Percentiles rank a stretch among this genome's conserved stretches.
Evolutionary conservation across 768 basidiomycete genomes (phyloP).

Genomic region (Cystofilobasidium ferigula): DNA sequence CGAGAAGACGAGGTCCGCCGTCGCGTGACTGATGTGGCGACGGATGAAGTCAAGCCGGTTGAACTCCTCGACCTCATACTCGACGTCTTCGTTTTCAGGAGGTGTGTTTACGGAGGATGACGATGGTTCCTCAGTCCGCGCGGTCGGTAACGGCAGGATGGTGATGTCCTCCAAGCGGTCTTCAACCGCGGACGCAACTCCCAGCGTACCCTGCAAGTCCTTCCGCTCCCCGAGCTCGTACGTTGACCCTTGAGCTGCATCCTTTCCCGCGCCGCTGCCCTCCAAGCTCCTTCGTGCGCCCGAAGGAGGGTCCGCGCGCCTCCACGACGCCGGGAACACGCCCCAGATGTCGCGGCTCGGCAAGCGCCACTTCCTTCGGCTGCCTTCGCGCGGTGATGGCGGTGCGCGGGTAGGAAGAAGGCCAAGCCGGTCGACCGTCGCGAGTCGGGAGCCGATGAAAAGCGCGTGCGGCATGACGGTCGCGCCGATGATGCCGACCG

Average conservation of each 20-base stretch:
- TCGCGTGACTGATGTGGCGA: conserved; percentile 36
- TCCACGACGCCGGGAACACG: conserved; percentile 12
- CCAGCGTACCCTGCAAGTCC: background rate
- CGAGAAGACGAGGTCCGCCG: conserved; percentile 51
- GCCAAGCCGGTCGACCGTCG: conserved; percentile 63
- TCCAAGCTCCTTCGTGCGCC: too few relatives aligned
- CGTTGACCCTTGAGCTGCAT: background rate
- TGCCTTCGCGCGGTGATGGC: background rate
- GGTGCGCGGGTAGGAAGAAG: conserved; percentile 6
- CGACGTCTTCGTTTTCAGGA: conserved; percentile 21
- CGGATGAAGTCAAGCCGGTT: conserved; percentile 36
- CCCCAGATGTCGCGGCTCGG: conserved; percentile 10
- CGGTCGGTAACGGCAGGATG: background rate
- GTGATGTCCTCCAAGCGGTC: conserved; percentile 17
- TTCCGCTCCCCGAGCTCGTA: background rate
- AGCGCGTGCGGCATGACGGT: conserved; percentile 90
- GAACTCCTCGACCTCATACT: conserved; percentile 34
- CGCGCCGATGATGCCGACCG: conserved; percentile 22
- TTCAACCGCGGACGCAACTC: background rate
- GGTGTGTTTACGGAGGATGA: background rate
- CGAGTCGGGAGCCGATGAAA: conserved; percentile 76
- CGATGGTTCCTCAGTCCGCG: background rate
- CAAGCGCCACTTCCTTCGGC: background rate
- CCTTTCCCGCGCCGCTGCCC: background rate
- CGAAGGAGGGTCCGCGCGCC: too few relatives aligned